These are phyloP conservation scores for Trametes versicolor DNA, from an alignment of 1,284 basidiomycete species.

Conservation along the genomic window DNA sequence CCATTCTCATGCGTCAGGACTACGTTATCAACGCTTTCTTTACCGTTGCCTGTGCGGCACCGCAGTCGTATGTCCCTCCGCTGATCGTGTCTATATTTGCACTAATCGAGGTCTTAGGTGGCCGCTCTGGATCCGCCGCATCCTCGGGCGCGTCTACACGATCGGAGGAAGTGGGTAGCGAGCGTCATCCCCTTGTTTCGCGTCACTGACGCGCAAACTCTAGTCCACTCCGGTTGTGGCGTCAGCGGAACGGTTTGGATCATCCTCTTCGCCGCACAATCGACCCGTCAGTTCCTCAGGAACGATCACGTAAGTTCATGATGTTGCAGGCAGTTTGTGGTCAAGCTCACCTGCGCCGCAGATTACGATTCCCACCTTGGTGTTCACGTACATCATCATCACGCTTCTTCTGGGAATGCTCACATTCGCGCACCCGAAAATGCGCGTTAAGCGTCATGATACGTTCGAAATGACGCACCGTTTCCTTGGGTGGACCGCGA, in stretches of 20 bases:
- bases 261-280: slow-evolving; percentile 57
- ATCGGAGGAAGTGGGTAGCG: slow-evolving; percentile 56
- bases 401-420: slow-evolving; percentile 57
- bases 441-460: slow-evolving; percentile 57
- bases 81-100: slow-evolving; percentile 19
- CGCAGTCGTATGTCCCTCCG: slow-evolving; percentile 51
- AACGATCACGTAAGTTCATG: slow-evolving; percentile 48
- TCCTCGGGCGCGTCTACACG: slow-evolving; percentile 63
- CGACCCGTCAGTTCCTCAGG: slow-evolving; percentile 57
- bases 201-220: slow-evolving; percentile 5
- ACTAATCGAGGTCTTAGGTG: slow-evolving; percentile 48
- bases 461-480: slow-evolving; percentile 63
- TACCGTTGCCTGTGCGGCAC: slow-evolving; percentile 57
- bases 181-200: background rate
- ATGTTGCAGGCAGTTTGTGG: background rate
- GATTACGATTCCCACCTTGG: slow-evolving; percentile 58
- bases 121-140: slow-evolving; percentile 60
- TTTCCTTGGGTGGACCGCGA: slow-evolving; percentile 63
- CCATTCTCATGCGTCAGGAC: slow-evolving; percentile 67
- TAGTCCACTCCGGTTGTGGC: slow-evolving; percentile 63
- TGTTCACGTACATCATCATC: slow-evolving; percentile 60
- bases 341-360: slow-evolving; percentile 25
- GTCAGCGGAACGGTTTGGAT: slow-evolving; percentile 64
- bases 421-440: slow-evolving; percentile 56
- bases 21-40: slow-evolving; percentile 66